Evolutionary conservation across 805 yeast species (phyloP).

Genomic region (Diddensiella transvaalensis): DNA sequence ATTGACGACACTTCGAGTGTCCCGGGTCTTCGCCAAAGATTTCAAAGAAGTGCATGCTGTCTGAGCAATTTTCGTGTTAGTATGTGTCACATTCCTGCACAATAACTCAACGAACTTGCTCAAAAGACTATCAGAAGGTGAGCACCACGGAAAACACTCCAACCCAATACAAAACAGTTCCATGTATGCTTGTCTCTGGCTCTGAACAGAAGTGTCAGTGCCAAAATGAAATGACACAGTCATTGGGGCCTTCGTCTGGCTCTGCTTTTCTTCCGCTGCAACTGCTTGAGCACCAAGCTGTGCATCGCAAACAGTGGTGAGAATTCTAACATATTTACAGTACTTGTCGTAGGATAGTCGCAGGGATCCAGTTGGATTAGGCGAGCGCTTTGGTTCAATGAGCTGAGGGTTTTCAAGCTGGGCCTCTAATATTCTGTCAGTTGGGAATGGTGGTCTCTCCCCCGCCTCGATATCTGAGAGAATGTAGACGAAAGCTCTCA

Average conservation of each 20-base stretch:
- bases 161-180: slow-evolving; percentile 68
- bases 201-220: slow-evolving; percentile 27
- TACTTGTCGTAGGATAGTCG: slow-evolving; percentile 63
- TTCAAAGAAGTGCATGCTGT: slow-evolving; percentile 65
- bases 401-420: slow-evolving; percentile 5
- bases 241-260: slow-evolving; percentile 36
- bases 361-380: slow-evolving; percentile 22
- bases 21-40: slow-evolving; percentile 60
- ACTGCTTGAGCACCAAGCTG: slow-evolving; percentile 49
- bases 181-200: slow-evolving; percentile 39
- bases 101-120: slow-evolving; percentile 60
- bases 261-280: slow-evolving; percentile 32
- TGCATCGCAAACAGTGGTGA: slow-evolving; percentile 58
- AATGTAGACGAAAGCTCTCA: slow-evolving; percentile 68
- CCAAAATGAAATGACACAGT: slow-evolving; percentile 39
- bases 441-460: slow-evolving; percentile 72
- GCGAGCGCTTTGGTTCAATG: slow-evolving; percentile 13
- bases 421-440: slow-evolving; percentile 41
- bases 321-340: slow-evolving; percentile 50
- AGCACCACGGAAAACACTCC: slow-evolving; percentile 74
- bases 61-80: slow-evolving; percentile 54
- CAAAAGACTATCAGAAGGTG: slow-evolving; percentile 29
- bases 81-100: slow-evolving; percentile 72
- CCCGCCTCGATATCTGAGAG: slow-evolving; percentile 56
- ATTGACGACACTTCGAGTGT: slow-evolving; percentile 67